Conservation (phyloP, 192 early-diverging fungal species). For the Phlyctochytrium arcticum region DNA sequence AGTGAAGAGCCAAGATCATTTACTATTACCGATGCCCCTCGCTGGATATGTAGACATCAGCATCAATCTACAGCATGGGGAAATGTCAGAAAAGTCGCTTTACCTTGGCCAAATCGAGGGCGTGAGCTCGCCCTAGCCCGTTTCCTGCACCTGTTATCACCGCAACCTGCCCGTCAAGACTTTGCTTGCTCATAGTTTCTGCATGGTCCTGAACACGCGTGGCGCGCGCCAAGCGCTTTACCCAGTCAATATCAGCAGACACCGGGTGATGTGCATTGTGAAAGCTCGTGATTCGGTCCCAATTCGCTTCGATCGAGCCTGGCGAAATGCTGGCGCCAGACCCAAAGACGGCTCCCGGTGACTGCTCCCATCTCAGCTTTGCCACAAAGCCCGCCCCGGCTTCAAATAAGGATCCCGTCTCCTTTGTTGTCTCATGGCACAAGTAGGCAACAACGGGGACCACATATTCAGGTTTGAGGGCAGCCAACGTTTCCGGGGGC, state of each 20-base stretch:
- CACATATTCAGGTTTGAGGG: conserved; percentile 94
- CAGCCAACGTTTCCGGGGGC: conserved; percentile 91
- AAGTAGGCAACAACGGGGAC: conserved; percentile 91
- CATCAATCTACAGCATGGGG: not conserved
- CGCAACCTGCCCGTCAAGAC: conserved; percentile 76
- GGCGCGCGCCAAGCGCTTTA: conserved; percentile 71
- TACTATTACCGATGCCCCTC: conserved; percentile 86
- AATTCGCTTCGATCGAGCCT: conserved; percentile 73
- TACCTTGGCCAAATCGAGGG: conserved; percentile 75
- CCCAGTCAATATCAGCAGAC: conserved; percentile 77
- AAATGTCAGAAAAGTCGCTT: not conserved
- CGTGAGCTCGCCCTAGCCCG: conserved; percentile 87
- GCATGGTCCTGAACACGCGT: conserved; percentile 55
- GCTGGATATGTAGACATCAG: conserved; percentile 30
- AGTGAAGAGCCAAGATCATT: conserved; percentile 77
- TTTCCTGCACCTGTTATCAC: conserved; percentile 89
- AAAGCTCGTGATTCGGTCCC: conserved; percentile 68
- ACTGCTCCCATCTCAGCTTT: conserved; percentile 89
- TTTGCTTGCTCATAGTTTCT: conserved; percentile 56
- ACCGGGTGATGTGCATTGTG: conserved; percentile 60
- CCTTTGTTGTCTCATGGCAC: conserved; percentile 70
- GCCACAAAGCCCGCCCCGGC: conserved; percentile 92
- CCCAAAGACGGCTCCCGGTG: conserved; percentile 85
- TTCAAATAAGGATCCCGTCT: conserved; percentile 90
- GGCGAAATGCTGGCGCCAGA: conserved; percentile 81